Conservation (phyloP, 306 rosid species). For the Elaeagnus macrophylla region DNA sequence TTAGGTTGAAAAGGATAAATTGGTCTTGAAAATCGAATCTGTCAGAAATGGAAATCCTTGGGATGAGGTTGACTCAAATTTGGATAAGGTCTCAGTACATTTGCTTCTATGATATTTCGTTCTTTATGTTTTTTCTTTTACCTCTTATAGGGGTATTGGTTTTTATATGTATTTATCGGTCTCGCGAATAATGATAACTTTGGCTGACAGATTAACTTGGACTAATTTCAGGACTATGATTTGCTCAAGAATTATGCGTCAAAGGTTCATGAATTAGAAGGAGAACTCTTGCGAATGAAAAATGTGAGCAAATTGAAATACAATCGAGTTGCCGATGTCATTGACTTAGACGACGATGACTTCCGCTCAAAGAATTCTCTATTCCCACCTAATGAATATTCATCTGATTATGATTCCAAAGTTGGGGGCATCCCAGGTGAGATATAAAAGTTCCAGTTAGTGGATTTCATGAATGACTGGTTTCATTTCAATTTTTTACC, state of each 20-base stretch:
- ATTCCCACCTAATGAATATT: slow-evolving; percentile 51
- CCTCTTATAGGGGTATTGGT: not conserved
- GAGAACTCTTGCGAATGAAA: slow-evolving; percentile 42
- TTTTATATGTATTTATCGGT: slow-evolving; percentile 7
- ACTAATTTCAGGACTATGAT: slow-evolving; percentile 55
- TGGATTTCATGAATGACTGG: not conserved
- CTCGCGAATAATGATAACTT: slow-evolving; percentile 3
- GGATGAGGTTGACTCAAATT: slow-evolving; percentile 78
- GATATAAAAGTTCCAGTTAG: not conserved
- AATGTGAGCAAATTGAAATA: slow-evolving; percentile 29
- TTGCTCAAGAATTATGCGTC: slow-evolving; percentile 60
- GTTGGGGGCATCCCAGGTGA: slow-evolving; percentile 56
- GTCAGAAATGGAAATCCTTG: slow-evolving; percentile 78
- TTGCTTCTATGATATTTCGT: not conserved
- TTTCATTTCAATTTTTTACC: slow-evolving; percentile 2
- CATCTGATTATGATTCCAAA: slow-evolving; percentile 60
- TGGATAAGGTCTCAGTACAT: slow-evolving; percentile 46
- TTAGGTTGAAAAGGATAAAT: slow-evolving; percentile 84
- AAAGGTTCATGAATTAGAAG: slow-evolving; percentile 77
- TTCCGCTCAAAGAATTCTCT: slow-evolving; percentile 39
- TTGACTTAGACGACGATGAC: slow-evolving; percentile 51
- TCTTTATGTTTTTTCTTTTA: not conserved
- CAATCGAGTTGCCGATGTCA: slow-evolving; percentile 41
- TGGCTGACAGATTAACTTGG: slow-evolving; percentile 7
- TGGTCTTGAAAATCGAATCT: slow-evolving; percentile 63